Conservation (phyloP, 2,329 filamentous ascomycete genomes). For the Penicillium polonicum region DNA sequence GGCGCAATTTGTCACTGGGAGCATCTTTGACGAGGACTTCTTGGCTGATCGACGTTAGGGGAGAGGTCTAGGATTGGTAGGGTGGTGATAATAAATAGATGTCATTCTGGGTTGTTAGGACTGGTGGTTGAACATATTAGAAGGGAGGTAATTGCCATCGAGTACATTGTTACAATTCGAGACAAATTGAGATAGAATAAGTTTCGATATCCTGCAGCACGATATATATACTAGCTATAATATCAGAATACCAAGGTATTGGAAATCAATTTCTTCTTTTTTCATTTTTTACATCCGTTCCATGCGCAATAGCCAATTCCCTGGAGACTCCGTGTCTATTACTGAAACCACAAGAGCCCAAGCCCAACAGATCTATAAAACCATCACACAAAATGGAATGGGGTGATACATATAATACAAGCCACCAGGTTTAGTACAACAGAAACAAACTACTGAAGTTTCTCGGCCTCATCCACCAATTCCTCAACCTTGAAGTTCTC, state of each 20-base stretch:
- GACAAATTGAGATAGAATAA: not conserved
- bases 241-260: not conserved
- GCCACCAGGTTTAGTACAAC: not conserved
- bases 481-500: constrained; percentile 76
- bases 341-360: not conserved
- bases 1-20: no score
- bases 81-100: not conserved
- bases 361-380: not conserved
- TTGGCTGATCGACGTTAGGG: no score
- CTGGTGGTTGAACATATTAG: no score
- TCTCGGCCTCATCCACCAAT: constrained; percentile 86
- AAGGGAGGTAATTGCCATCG: no score
- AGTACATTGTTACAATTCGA: no score
- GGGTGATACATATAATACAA: constrained; percentile 8
- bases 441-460: constrained; percentile 31
- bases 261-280: not conserved
- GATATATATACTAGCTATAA: not conserved
- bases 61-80: no score
- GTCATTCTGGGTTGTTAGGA: no score
- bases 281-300: not conserved
- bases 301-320: not conserved
- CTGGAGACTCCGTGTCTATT: not conserved
- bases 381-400: not conserved
- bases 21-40: no score
- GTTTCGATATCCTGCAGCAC: no score